Conservation (phyloP, 768 basidiomycete species). For the Tulasnella sp. region DNA sequence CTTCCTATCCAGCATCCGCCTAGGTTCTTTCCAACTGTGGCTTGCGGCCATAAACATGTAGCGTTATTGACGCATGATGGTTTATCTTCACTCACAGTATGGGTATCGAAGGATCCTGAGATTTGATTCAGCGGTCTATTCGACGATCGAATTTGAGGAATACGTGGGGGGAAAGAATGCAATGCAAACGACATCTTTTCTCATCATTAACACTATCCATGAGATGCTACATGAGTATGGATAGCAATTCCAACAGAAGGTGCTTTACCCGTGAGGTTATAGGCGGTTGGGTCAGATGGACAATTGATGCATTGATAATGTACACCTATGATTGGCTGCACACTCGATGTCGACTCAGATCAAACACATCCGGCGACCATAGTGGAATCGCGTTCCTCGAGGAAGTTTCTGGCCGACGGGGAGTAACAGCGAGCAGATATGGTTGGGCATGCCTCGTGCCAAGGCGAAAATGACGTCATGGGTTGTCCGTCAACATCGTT, state of each 20-base stretch:
- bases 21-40: too few species aligned
- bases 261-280: conserved; percentile 53
- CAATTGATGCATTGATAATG: conserved; percentile 89
- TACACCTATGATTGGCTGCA: conserved; percentile 60
- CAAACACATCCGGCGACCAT: not conserved
- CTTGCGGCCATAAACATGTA: too few species aligned
- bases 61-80: too few species aligned
- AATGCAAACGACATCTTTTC: conserved; percentile 65
- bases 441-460: too few species aligned
- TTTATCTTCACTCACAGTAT: conserved; percentile 45
- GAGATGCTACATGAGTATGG: conserved; percentile 1
- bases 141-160: conserved; percentile 84
- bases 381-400: too few species aligned
- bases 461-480: too few species aligned
- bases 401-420: too few species aligned
- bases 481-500: too few species aligned
- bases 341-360: not conserved
- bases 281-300: conserved; percentile 58
- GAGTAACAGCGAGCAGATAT: too few species aligned
- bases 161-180: conserved; percentile 74
- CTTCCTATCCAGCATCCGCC: not conserved
- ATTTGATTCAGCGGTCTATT: conserved; percentile 50
- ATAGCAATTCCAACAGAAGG: not conserved
- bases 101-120: conserved; percentile 52
- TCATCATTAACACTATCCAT: conserved; percentile 61